These are phyloP conservation scores for Sporothrix dimorphospora DNA, from an alignment of 2,329 filamentous ascomycete species.

Conservation along the genomic window DNA sequence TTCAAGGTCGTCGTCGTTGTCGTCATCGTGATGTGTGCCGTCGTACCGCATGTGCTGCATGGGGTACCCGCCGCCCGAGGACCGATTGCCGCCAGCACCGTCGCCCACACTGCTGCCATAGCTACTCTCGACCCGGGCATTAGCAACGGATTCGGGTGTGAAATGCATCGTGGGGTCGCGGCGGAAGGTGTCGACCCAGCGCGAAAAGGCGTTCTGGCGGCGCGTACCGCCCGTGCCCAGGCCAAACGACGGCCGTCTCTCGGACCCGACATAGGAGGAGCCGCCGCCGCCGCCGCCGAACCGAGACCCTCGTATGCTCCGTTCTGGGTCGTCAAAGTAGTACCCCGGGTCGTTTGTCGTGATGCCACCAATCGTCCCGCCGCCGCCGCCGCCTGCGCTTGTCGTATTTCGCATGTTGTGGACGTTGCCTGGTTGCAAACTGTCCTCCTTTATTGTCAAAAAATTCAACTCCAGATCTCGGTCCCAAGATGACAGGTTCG, in stretches of 20 bases:
- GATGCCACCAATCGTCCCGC: neutral
- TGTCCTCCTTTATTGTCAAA: conserved; percentile 36
- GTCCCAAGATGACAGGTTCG: conserved; percentile 31
- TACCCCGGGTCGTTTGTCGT: conserved; percentile 22
- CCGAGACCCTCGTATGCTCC: neutral
- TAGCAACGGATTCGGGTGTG: conserved; percentile 47
- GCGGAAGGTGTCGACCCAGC: conserved; percentile 65
- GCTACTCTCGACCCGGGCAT: conserved; percentile 34
- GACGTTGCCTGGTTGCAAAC: conserved; percentile 30
- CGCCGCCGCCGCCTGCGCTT: conserved; percentile 2
- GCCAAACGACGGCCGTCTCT: conserved; percentile 32
- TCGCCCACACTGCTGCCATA: conserved; percentile 17
- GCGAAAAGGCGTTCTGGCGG: conserved; percentile 33
- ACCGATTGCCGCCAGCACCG: neutral
- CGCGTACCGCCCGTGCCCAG: conserved; percentile 26
- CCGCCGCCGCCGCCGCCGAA: conserved; percentile 2
- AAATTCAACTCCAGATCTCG: conserved; percentile 36
- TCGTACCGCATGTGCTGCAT: conserved; percentile 27
- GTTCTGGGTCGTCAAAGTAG: conserved; percentile 34
- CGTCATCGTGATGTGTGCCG: neutral
- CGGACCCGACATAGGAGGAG: neutral
- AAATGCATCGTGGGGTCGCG: conserved; percentile 59
- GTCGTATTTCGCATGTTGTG: conserved; percentile 31
- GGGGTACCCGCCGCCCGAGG: conserved; percentile 11
- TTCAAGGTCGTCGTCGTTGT: neutral